phyloP scores from a whole-genome alignment of 345 rosid genomes.

The Eucalyptus lansdowneana region DNA sequence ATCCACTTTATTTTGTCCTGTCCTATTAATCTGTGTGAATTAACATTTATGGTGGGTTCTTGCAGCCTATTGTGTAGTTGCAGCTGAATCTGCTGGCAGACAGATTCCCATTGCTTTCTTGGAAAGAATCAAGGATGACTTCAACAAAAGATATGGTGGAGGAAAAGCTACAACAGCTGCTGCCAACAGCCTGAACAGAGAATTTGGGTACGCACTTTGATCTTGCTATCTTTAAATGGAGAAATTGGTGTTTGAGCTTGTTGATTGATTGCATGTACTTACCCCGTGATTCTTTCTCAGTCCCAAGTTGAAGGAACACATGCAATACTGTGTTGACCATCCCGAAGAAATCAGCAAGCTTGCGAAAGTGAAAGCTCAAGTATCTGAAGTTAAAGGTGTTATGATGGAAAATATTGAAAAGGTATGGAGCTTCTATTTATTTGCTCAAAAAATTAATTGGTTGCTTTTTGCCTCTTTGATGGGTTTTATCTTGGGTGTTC shows the following conservation, averaged over 20 bases:
- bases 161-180: slow-evolving; percentile 81
- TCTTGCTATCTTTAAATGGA: neutral
- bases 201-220: slow-evolving; percentile 36
- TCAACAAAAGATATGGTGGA: slow-evolving; percentile 76
- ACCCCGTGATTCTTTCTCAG: slow-evolving; percentile 16
- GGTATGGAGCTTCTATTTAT: slow-evolving; percentile 15
- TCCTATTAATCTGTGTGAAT: neutral
- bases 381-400: slow-evolving; percentile 96
- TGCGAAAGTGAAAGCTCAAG: slow-evolving; percentile 98
- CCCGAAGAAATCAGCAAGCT: slow-evolving; percentile 97
- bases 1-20: neutral
- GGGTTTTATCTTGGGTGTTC: neutral
- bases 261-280: neutral
- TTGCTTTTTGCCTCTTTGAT: neutral
- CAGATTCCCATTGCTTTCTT: slow-evolving; percentile 84
- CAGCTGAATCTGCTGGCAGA: slow-evolving; percentile 80
- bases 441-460: neutral
- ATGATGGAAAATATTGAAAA: slow-evolving; percentile 99
- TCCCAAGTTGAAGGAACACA: slow-evolving; percentile 83
- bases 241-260: neutral
- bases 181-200: slow-evolving; percentile 68
- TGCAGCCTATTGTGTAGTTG: slow-evolving; percentile 94
- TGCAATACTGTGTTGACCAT: slow-evolving; percentile 92
- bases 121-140: slow-evolving; percentile 89
- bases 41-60: neutral